phyloP scores from a whole-genome alignment of 176 grass and related monocot species.

The Carex parvula region DNA sequence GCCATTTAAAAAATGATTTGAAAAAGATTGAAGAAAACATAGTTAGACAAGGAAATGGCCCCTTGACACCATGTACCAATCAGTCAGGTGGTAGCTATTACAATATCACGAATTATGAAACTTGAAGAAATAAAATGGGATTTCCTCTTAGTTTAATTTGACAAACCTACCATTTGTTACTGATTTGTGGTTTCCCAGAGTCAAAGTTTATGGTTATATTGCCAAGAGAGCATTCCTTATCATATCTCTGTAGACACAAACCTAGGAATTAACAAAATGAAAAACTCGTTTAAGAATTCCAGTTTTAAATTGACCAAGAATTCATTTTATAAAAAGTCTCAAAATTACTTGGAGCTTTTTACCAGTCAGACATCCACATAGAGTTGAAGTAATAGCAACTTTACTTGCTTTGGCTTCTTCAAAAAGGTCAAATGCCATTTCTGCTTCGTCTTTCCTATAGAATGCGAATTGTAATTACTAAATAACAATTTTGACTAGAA shows the following conservation, averaged over 20 bases:
- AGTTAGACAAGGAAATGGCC: background rate
- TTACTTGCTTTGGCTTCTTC: slow-evolving; percentile 58
- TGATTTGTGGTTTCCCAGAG: slow-evolving; percentile 72
- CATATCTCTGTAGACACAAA: slow-evolving; percentile 83
- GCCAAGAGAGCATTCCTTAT: slow-evolving; percentile 52
- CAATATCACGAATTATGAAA: background rate
- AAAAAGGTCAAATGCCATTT: slow-evolving; percentile 69
- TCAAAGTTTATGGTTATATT: slow-evolving; percentile 61
- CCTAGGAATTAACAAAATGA: slow-evolving; percentile 39
- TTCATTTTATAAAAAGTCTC: background rate
- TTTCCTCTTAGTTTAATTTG: background rate
- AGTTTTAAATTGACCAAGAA: slow-evolving; percentile 7
- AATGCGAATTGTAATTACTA: too few species aligned
- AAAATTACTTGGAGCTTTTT: slow-evolving; percentile 24
- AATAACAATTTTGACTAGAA: slow-evolving; percentile 28
- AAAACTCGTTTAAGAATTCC: slow-evolving; percentile 23
- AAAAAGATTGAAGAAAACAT: background rate
- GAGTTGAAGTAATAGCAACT: slow-evolving; percentile 57
- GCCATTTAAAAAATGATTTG: slow-evolving; percentile 26
- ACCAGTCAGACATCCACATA: slow-evolving; percentile 83
- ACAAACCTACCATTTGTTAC: slow-evolving; percentile 69
- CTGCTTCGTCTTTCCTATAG: slow-evolving; percentile 76
- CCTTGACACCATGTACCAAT: background rate
- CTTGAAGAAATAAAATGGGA: background rate
- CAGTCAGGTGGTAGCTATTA: background rate